Evolutionary conservation across 1,284 basidiomycete genomes (phyloP), one percentile per base, ranked within the genome.

Genomic region (Xerocomus nothofagi): DNA sequence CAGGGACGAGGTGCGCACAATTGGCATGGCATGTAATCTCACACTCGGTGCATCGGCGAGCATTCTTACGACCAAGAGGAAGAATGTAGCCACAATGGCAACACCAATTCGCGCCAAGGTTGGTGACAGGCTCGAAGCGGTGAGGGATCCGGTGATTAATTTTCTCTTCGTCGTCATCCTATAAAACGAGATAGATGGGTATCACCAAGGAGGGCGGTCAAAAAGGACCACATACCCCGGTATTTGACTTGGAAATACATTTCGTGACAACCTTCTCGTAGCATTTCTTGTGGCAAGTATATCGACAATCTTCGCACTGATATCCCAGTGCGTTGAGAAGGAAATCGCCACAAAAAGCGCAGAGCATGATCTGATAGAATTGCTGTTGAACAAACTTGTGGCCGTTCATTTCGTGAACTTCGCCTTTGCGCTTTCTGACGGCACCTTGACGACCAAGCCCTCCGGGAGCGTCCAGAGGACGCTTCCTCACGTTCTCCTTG

Each of bases 81-180:
- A 99, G 83, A 81, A 99, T 98, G 65, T 94, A 94, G 57, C 97
- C 97, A 71, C 97, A 99, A 70, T 99, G 97, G 70, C 96, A 99
- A 72, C 97, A 99, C 97, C 97, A 99, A 67, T 97, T 98, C 21
- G 97, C 92, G 41, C 93, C 92, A 54, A 99, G 88, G 69, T 98
- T 99, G 59, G 95, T 98, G 68, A 98, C 86, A 26, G 94, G 88
- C 65, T 96, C 93, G 75, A 99, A 99, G 21, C 97, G 89, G 73
- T 99, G 97, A 39, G 97, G 97, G 63, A 99, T 99, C 49, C 97
- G 91, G 73, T 99, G 95, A 65, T 99, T 99, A 70, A 99, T 94
- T 76, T 98, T 98, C 73, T 98, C 95, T 71, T 93, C 96, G 71
- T 99, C 96, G 51, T 86, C 91, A 60, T 98, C 93, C 91, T 93